phyloP scores from a whole-genome alignment of 768 basidiomycete species.

The Tricholomella constricta region DNA sequence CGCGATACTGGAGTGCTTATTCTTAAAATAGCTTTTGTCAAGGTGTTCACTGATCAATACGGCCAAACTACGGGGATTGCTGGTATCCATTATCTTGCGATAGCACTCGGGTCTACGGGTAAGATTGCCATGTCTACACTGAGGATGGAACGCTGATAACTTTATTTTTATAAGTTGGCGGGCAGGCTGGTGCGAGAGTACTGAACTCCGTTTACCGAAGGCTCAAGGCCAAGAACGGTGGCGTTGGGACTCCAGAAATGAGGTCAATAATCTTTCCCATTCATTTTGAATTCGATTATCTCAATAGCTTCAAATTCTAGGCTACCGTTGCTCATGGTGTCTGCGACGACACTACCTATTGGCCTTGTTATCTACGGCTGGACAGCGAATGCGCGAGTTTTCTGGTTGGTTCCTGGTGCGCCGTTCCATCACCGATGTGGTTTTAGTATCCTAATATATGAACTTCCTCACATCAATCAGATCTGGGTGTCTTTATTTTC shows the following conservation, averaged over 20 bases:
- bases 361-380: constrained; percentile 68
- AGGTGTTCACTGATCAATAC: constrained; percentile 52
- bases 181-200: constrained; percentile 42
- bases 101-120: constrained; percentile 54
- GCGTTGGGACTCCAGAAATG: constrained; percentile 58
- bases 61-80: constrained; percentile 50
- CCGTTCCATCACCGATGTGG: too few species aligned
- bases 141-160: too few species aligned
- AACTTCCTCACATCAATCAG: constrained; percentile 8
- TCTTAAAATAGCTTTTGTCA: constrained; percentile 46
- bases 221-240: constrained; percentile 48
- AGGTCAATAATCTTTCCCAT: constrained; percentile 24
- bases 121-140: too few species aligned
- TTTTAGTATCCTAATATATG: background rate
- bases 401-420: constrained; percentile 63
- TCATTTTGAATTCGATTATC: background rate
- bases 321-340: constrained; percentile 44
- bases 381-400: constrained; percentile 49
- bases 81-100: constrained; percentile 63
- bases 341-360: constrained; percentile 54
- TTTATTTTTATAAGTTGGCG: constrained; percentile 30
- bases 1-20: constrained; percentile 3
- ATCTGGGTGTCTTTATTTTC: constrained; percentile 46
- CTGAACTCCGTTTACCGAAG: constrained; percentile 50
- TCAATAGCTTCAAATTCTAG: constrained; percentile 16